These are phyloP conservation scores for Psilocybe azurescens DNA, from an alignment of 768 basidiomycete species.

Conservation along the genomic window DNA sequence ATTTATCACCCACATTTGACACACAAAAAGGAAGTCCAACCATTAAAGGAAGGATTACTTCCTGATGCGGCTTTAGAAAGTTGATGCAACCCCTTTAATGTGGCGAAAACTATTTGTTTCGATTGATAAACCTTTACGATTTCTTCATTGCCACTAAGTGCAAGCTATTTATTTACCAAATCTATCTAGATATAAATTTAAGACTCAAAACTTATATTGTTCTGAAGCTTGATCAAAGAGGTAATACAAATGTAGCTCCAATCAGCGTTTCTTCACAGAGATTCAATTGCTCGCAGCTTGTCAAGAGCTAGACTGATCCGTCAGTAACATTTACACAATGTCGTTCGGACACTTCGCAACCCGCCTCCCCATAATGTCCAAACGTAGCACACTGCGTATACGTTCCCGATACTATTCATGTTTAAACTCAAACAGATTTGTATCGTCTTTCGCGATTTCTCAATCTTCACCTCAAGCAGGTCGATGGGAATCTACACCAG, in stretches of 20 bases:
- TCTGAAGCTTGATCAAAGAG: too few species aligned
- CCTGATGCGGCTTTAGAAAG: slow-evolving; percentile 19
- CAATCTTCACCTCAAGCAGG: background rate
- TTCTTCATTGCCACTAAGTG: too few species aligned
- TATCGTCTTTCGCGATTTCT: too few species aligned
- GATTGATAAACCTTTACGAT: too few species aligned
- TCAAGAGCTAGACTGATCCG: slow-evolving; percentile 4
- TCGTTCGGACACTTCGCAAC: background rate
- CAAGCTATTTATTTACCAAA: too few species aligned
- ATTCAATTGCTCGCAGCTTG: background rate
- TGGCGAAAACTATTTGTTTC: background rate
- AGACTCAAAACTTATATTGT: too few species aligned
- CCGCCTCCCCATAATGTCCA: background rate
- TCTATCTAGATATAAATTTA: too few species aligned
- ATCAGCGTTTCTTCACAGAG: too few species aligned
- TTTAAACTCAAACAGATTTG: too few species aligned
- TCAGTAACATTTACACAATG: slow-evolving; percentile 3
- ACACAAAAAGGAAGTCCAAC: background rate
- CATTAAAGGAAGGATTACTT: slow-evolving; percentile 25
- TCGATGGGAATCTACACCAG: background rate
- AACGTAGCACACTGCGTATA: background rate
- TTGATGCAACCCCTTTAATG: background rate
- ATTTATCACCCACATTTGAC: background rate
- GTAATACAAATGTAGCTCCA: too few species aligned
- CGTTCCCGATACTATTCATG: background rate